Conservation (phyloP, 2,329 filamentous ascomycete genomes). For the Microascus cirrosus region DNA sequence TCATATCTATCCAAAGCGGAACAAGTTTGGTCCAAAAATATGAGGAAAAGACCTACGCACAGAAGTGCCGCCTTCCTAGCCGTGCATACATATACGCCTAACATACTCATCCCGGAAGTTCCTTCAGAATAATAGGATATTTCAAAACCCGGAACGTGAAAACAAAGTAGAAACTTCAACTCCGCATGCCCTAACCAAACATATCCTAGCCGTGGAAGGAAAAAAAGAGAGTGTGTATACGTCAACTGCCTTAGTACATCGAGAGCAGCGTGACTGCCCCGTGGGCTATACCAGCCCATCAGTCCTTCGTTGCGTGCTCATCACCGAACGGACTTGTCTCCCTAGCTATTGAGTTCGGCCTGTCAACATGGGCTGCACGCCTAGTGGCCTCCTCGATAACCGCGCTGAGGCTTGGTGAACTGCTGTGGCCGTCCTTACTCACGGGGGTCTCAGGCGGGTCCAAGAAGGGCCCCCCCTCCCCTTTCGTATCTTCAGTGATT, state of each 20-base stretch:
- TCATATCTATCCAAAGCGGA: constrained; percentile 1
- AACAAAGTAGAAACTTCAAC: constrained; percentile 1
- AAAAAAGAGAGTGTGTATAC: background rate
- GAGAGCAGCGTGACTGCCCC: background rate
- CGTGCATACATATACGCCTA: background rate
- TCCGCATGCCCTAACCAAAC: background rate
- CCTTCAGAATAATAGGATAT: background rate
- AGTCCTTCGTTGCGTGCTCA: constrained; percentile 44
- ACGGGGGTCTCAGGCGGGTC: constrained; percentile 33
- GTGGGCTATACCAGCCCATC: constrained; percentile 6
- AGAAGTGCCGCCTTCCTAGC: background rate
- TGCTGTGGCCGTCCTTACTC: constrained; percentile 14
- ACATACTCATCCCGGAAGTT: background rate
- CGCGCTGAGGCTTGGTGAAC: constrained; percentile 37
- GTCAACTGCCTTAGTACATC: background rate
- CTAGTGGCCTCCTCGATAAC: constrained; percentile 42
- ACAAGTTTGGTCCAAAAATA: background rate
- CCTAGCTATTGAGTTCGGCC: constrained; percentile 16
- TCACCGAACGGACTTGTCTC: constrained; percentile 44
- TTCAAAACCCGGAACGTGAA: background rate
- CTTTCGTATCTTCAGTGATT: constrained; percentile 35
- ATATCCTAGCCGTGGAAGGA: constrained; percentile 2
- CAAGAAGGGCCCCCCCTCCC: constrained; percentile 35
- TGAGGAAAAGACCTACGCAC: background rate
- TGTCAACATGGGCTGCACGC: constrained; percentile 21